Percentiles rank a stretch among this genome's conserved stretches.
Evolutionary conservation across 306 rosid genomes (phyloP).

Genomic region (Prosopis cineraria): DNA sequence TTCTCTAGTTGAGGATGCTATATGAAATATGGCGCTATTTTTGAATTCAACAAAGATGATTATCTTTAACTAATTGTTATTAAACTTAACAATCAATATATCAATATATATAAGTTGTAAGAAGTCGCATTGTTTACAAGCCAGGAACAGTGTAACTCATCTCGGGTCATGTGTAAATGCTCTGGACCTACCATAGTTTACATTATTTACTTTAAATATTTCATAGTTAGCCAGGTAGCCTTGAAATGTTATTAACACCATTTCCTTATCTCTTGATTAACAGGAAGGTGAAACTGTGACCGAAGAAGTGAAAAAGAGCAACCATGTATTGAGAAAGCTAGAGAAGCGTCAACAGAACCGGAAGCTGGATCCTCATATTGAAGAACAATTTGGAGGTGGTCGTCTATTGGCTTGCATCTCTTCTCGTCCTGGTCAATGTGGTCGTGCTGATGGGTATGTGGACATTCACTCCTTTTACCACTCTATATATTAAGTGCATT

Average conservation of each 20-base stretch:
- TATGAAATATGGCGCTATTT: neutral
- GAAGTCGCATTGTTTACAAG: neutral
- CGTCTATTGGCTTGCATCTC: conserved; percentile 1
- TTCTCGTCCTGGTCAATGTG: conserved; percentile 2
- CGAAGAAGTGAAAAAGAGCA: neutral
- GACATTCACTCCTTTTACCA: neutral
- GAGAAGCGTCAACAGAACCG: conserved; percentile 1
- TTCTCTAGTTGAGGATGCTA: neutral
- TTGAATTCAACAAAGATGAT: neutral
- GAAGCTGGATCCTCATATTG: conserved; percentile 2
- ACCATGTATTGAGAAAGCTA: neutral
- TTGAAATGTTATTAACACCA: neutral
- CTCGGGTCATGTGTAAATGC: neutral
- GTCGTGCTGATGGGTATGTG: neutral
- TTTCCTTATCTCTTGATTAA: neutral
- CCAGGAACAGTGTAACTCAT: neutral
- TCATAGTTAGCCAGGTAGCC: neutral
- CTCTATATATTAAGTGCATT: neutral
- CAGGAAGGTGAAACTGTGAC: neutral
- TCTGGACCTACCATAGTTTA: neutral
- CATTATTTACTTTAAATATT: neutral
- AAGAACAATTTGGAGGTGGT: conserved; percentile 7
- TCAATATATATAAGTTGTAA: neutral
- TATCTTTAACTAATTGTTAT: neutral
- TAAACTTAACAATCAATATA: neutral